A percentile compares a stretch with the other conserved stretches of the same genome.
phyloP scores from a whole-genome alignment of 306 rosid species.

The Dryas drummondii region DNA sequence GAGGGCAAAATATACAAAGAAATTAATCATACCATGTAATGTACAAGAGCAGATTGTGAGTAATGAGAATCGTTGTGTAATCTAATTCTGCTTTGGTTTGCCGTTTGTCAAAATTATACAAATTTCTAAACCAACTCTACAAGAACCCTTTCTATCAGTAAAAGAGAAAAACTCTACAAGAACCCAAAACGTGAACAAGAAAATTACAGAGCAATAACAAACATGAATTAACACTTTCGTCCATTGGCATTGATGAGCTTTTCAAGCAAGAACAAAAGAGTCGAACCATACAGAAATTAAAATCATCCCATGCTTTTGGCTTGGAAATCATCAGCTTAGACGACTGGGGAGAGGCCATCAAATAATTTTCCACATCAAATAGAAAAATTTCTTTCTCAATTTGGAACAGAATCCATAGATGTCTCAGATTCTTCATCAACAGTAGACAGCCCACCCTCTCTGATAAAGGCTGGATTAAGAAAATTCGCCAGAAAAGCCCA shows the following conservation, averaged over 20 bases:
- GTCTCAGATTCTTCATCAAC: conserved; percentile 76
- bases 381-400: conserved; percentile 14
- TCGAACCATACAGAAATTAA: conserved; percentile 26
- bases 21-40: neutral
- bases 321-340: conserved; percentile 8
- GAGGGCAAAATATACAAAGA: neutral
- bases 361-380: conserved; percentile 19
- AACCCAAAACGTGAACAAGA: conserved; percentile 35
- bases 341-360: conserved; percentile 4
- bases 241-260: conserved; percentile 33
- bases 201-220: conserved; percentile 48
- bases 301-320: conserved; percentile 28
- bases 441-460: conserved; percentile 66
- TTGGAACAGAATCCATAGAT: conserved; percentile 19
- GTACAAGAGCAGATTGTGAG: conserved; percentile 12
- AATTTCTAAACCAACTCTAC: conserved; percentile 44
- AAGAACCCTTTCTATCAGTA: neutral
- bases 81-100: conserved; percentile 35
- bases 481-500: conserved; percentile 93
- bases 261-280: conserved; percentile 27
- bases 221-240: conserved; percentile 58
- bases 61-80: conserved; percentile 33
- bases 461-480: conserved; percentile 68
- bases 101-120: conserved; percentile 41
- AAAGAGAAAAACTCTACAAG: conserved; percentile 36